Evolutionary conservation across 176 grass and related monocot genomes (phyloP).

Genomic region (Dendrocalamus sinicus): DNA sequence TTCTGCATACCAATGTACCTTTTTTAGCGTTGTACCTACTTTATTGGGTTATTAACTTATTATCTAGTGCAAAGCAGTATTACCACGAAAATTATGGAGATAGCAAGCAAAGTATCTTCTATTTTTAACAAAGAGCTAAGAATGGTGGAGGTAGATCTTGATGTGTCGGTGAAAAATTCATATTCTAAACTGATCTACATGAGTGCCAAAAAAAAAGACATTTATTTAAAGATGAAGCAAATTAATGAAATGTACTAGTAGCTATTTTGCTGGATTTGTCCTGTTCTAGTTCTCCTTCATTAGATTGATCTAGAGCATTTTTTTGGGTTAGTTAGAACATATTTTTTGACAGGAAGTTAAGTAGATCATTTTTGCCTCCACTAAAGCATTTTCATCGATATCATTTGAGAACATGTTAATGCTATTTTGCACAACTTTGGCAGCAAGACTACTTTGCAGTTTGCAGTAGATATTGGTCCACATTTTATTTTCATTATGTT

Average conservation of each 20-base stretch:
- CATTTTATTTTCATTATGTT: not conserved
- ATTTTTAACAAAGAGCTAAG: not conserved
- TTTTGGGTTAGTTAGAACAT: not conserved
- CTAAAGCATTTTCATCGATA: not conserved
- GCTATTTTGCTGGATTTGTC: not conserved
- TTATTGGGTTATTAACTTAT: conserved; percentile 13
- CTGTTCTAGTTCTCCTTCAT: not conserved
- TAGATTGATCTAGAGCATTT: not conserved
- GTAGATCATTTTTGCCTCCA: not conserved
- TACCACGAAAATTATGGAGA: not conserved
- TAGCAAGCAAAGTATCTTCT: not conserved
- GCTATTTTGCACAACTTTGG: not conserved
- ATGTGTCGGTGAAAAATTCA: not conserved
- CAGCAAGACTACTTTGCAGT: not conserved
- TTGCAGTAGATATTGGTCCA: not conserved
- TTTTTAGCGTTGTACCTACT: not conserved
- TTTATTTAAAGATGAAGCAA: not conserved
- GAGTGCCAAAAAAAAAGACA: not conserved
- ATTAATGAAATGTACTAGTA: not conserved
- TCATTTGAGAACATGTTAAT: not conserved
- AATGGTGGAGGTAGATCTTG: conserved; percentile 13
- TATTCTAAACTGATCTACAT: not conserved
- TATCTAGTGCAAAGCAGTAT: conserved; percentile 26
- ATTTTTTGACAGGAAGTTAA: not conserved
- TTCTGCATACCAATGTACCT: not conserved